Evolutionary conservation across 805 yeast species (phyloP).

Genomic region (Candida succiphila): DNA sequence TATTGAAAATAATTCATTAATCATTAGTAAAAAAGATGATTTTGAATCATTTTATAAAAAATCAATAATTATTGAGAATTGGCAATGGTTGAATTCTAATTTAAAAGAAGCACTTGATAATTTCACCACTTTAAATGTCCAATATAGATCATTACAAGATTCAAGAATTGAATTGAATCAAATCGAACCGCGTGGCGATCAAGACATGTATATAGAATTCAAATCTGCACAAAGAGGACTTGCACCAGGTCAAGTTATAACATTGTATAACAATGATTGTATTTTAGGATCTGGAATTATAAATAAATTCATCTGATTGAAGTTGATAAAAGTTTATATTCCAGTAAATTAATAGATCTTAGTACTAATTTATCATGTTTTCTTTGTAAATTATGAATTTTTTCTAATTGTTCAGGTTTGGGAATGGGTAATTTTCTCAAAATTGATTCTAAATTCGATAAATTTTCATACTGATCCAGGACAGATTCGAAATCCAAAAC

Average conservation of each 20-base stretch:
- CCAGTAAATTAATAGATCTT: no score
- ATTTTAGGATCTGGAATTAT: conserved; percentile 60
- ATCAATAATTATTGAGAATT: conserved; percentile 28
- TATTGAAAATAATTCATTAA: conserved; percentile 54
- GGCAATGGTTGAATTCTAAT: conserved; percentile 37
- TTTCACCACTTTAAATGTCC: conserved; percentile 32
- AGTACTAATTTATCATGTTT: no score
- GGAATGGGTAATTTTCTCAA: no score
- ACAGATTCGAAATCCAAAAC: no score
- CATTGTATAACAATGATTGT: conserved; percentile 54
- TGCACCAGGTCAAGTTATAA: conserved; percentile 85
- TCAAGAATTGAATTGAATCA: conserved; percentile 9
- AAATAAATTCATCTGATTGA: no score
- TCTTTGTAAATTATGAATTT: no score
- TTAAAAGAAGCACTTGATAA: conserved; percentile 4
- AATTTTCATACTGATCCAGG: no score
- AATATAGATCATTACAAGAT: conserved; percentile 65
- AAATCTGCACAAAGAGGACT: conserved; percentile 51
- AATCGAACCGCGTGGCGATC: conserved; percentile 5
- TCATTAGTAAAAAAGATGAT: conserved; percentile 66
- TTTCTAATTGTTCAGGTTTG: no score
- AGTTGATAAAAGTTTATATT: no score
- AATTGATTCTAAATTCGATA: no score
- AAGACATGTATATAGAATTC: conserved; percentile 27
- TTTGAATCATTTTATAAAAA: conserved; percentile 44